Evolutionary conservation across 176 grass and related monocot genomes (phyloP).

Genomic region (Poa pratensis): DNA sequence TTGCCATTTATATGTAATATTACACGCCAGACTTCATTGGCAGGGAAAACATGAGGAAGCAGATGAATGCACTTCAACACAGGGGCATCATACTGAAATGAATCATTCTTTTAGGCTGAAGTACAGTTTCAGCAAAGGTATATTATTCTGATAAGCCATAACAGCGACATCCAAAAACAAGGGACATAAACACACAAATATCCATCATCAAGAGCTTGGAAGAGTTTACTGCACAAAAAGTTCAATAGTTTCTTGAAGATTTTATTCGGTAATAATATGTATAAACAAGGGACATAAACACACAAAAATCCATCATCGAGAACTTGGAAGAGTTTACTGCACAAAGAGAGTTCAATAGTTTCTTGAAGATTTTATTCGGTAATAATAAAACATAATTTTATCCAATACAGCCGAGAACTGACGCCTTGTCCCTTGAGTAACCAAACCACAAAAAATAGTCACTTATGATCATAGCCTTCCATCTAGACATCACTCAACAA

Average conservation of each 20-base stretch:
- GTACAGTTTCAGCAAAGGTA: neutral
- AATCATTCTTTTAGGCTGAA: neutral
- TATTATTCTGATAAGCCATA: neutral
- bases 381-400: neutral
- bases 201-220: neutral
- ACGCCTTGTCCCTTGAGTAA: neutral
- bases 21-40: neutral
- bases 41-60: slow-evolving; percentile 6
- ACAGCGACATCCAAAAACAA: neutral
- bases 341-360: too few relatives aligned
- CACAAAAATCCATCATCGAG: neutral
- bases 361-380: too few relatives aligned
- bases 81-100: neutral
- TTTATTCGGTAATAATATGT: too few relatives aligned
- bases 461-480: neutral
- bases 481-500: neutral
- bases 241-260: too few relatives aligned
- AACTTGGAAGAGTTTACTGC: too few relatives aligned
- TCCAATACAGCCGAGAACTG: slow-evolving; percentile 20
- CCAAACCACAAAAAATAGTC: neutral
- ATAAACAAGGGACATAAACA: neutral
- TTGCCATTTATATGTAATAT: neutral
- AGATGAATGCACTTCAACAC: neutral
- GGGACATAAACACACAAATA: neutral
- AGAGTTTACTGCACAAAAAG: too few relatives aligned